Base-by-base conservation (phyloP, 441 rosid species). In the Erodium chrysanthum region DNA sequence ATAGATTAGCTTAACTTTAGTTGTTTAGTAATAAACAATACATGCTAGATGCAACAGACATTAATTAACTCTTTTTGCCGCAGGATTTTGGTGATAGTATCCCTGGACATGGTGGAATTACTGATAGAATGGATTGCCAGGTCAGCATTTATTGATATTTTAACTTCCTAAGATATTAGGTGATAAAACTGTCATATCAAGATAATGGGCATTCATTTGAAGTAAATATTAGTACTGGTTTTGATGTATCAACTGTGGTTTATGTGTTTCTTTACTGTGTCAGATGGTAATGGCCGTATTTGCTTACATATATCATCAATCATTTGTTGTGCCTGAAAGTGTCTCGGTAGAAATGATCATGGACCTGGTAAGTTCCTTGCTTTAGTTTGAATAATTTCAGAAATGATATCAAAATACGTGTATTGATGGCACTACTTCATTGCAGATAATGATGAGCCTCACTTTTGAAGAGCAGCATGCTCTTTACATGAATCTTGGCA, bases 231-330 rank as follows among this genome's bases (percentile, higher is more conserved):
- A 50, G 58, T 17, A 4, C 7, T 50, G 58, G 1, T 50, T 50
- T 7, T 15, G 58, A 15, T 48, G n/a, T 1, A 50, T n/a, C 21
- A 12, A 15, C 15, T 65, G 12, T 37, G 17, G 15, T 37, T 69
- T 66, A 44, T 68, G 23, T 7, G 18, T 27, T 27, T 29, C 18
- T 37, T 70, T 14, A 23, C 29, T 76, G 73, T 82, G 21, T 20
- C 61, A 92, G 98, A 92, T 92, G 98, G 90, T 90, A 79, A 92
- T 92, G 96, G 98, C 98, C 1, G 98, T 90, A 37, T 92, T 90
- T 75, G 93, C 96, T 31, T 92, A 85, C 73, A 87, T 92, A 72
- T 92, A 87, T 73, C 91, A 86, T 72, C 96, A 92, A 75, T 88
- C 96, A 2, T 92, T 92, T 72, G 74, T 90, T 22, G 80, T 77